A percentile compares a stretch with the other conserved stretches of the same genome.
Evolutionary conservation across 208 protist species (phyloP).

Genomic region (Zelonia costaricensis): DNA sequence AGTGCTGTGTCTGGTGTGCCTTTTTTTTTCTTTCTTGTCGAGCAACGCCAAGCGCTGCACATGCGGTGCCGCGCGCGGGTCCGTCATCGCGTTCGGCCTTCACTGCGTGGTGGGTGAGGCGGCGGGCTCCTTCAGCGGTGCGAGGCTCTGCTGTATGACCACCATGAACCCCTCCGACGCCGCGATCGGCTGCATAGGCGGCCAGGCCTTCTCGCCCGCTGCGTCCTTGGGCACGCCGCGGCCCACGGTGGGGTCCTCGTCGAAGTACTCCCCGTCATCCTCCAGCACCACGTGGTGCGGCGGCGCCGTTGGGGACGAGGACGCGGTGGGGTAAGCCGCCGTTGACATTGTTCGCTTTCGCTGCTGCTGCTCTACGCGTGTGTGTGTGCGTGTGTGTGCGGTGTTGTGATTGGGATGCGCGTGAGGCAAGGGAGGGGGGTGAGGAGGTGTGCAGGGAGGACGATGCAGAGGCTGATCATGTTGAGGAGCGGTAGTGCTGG

Average conservation of each 20-base stretch:
- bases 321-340: background rate
- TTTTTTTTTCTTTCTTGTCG: background rate
- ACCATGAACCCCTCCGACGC: constrained; percentile 24
- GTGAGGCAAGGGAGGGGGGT: background rate
- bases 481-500: too few relatives aligned
- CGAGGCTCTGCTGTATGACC: constrained; percentile 22
- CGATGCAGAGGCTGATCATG: background rate
- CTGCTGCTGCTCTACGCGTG: background rate
- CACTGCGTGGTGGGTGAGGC: constrained; percentile 2
- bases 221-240: constrained; percentile 66
- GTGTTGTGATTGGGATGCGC: background rate
- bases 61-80: too few relatives aligned
- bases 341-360: background rate
- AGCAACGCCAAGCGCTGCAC: too few relatives aligned
- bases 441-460: background rate
- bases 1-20: background rate
- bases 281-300: constrained; percentile 56
- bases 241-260: constrained; percentile 79
- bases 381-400: background rate
- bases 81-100: too few relatives aligned
- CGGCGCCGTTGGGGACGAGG: background rate
- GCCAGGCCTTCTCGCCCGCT: constrained; percentile 46
- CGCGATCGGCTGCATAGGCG: constrained; percentile 38
- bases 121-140: background rate
- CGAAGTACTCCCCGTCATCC: constrained; percentile 81